Base-by-base conservation (phyloP, 129 eudicot genomes). In the Smallanthus sonchifolius region DNA sequence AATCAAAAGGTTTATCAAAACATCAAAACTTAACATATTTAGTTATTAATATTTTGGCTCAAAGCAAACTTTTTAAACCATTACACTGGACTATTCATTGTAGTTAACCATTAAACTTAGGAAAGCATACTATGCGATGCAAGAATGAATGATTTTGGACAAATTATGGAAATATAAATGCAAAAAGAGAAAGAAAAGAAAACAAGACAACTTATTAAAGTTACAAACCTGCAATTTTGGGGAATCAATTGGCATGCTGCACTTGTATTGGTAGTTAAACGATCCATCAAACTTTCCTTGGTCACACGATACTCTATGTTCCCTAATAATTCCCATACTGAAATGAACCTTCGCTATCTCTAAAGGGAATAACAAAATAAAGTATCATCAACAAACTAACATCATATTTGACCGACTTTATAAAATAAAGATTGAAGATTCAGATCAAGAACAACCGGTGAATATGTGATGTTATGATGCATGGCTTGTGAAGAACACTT, bases 281-380 rank as follows among this genome's bases (percentile, higher is more conserved):
- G 91, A 42, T 92, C 96, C 82, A 85, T 82, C 83, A 92, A 76
- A 80, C 87, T 83, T 72, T 79, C 87, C 77, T 92, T 82, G 19
- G 84, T 87, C 71, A 92, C 97, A 17, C 93, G 84, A 82, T 87
- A 92, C 83, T 85, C 80, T 11, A 76, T 52, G 55, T 85, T 85
- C n/a, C 97, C 97, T 92, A 56, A 80, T 92, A 92, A 83, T 89
- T 92, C 48, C 91, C 96, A 79, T 89, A 92, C 61, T 84, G 92
- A 81, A 92, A 92, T 47, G 83, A 64, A 75, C 97, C 97, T 79
- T 92, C 97, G 72, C 97, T 92, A 40, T 89, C 92, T 73, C 97
- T 92, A 73, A 19, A 59, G 67, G 43, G 32, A 69, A 57, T 48
- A 51, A 79, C 34, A 73, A 56, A 75, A 45, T 20, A 64, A 7